A percentile compares a stretch with the other conserved stretches of the same genome.
Evolutionary conservation across 768 basidiomycete species (phyloP).

Genomic region (Pleurotus eryngii): DNA sequence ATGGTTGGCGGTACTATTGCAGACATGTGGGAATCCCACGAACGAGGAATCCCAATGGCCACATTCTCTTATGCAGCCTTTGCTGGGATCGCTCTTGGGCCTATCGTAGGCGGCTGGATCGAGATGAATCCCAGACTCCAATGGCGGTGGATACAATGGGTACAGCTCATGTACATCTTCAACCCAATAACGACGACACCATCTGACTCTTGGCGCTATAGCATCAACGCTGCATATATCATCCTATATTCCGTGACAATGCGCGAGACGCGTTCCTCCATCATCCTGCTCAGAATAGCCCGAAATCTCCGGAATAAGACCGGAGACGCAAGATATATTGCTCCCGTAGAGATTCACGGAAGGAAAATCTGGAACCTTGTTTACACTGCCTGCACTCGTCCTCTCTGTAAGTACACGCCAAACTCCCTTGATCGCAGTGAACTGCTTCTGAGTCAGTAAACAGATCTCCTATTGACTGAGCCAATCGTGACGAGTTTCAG

Average conservation of each 20-base stretch:
- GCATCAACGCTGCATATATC: conserved; percentile 37
- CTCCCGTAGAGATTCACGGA: conserved; percentile 62
- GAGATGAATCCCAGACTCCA: conserved; percentile 53
- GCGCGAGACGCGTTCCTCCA: conserved; percentile 70
- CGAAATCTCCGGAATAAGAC: conserved; percentile 59
- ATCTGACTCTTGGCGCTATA: neutral
- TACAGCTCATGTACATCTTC: conserved; percentile 55
- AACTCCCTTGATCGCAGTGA: neutral
- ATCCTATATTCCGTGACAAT: conserved; percentile 51
- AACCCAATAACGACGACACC: conserved; percentile 4
- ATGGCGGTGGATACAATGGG: conserved; percentile 88
- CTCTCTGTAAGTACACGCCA: conserved; percentile 52
- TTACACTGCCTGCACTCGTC: conserved; percentile 66
- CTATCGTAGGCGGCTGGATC: conserved; percentile 65
- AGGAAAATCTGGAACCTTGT: conserved; percentile 56
- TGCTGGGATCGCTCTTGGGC: conserved; percentile 60
- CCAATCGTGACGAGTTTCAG: conserved; percentile 73
- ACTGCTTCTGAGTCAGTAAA: neutral
- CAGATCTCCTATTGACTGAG: conserved; percentile 68
- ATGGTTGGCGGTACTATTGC: conserved; percentile 76
- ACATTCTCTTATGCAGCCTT: conserved; percentile 63
- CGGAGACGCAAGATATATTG: conserved; percentile 58
- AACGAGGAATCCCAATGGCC: conserved; percentile 80
- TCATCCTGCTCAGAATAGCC: conserved; percentile 68
- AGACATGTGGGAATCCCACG: conserved; percentile 62